Base-by-base conservation (phyloP, 202 grass and related monocot genomes). In the Musa balbisiana region DNA sequence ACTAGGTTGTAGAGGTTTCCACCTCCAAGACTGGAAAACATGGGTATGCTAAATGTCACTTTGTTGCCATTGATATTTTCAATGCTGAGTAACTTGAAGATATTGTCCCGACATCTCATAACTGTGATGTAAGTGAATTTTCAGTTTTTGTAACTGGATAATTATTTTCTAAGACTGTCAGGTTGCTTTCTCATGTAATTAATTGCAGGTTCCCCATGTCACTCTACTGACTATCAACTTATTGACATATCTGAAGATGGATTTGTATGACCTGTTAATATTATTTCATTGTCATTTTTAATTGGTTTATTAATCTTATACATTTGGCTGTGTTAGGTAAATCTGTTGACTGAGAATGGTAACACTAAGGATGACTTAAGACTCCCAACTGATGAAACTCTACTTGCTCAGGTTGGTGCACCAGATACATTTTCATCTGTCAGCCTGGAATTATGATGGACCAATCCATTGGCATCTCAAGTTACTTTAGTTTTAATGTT, bases 191-290 rank as follows among this genome's bases (percentile, higher is more conserved):
- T 58, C 55, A 10, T 53, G 27, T 27, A 58, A 58, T 8, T 8
- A 17, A 58, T 58, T 58, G 55, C 25, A 67, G 64, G 64, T 67
- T 11, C 64, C 64, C 64, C 24, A 91, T 88, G 89, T 91, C 51
- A 52, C 76, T 8, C 83, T 22, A 73, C 78, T 81, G 89, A 91
- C 11, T 91, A 73, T 71, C 85, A 91, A 83, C 85, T 91, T 43
- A 88, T 91, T 86, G 89, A 91, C 50, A 67, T 67, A 26, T 67
- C 64, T 14, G 64, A 67, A 67, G 25, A 67, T 67, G 64, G 64
- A 67, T 67, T 67, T 67, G 64, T 67, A 67, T 26, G 64, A 58
- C 55, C 25, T 26, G 21, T 58, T 58, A 67, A 12, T 67, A 26
- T 22, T 58, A 14, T 24, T 67, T 24, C 4, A 15, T 26, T 67